A percentile compares a stretch with the other conserved stretches of the same genome.
Evolutionary conservation across 441 rosid species (phyloP).

Genomic region (Adansonia grandidieri): DNA sequence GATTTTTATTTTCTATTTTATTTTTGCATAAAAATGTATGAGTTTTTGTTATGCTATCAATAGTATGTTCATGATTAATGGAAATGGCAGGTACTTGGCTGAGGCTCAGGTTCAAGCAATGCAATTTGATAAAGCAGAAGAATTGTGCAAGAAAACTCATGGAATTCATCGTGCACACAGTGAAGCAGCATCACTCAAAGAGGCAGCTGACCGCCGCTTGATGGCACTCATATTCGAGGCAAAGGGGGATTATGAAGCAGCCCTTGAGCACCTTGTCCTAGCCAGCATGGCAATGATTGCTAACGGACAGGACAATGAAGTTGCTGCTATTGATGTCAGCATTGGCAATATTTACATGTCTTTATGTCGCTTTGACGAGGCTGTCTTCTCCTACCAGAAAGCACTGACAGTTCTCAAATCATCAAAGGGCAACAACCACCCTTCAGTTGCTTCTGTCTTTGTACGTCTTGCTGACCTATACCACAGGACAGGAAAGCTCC

Average conservation of each 20-base stretch:
- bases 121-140: slow-evolving; percentile 97
- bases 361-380: slow-evolving; percentile 88
- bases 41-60: background rate
- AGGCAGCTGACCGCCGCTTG: slow-evolving; percentile 88
- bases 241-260: slow-evolving; percentile 82
- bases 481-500: slow-evolving; percentile 87
- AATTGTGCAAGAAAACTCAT: slow-evolving; percentile 80
- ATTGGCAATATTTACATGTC: slow-evolving; percentile 90
- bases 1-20: too few relatives aligned
- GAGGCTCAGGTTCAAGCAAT: slow-evolving; percentile 98
- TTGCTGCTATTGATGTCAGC: slow-evolving; percentile 92
- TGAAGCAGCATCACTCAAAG: slow-evolving; percentile 93
- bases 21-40: background rate
- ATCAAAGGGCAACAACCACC: slow-evolving; percentile 92
- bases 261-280: slow-evolving; percentile 93
- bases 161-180: slow-evolving; percentile 93
- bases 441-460: slow-evolving; percentile 84
- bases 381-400: slow-evolving; percentile 94
- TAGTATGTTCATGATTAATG: background rate
- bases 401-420: slow-evolving; percentile 95
- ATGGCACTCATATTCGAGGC: slow-evolving; percentile 94
- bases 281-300: slow-evolving; percentile 99
- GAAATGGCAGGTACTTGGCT: slow-evolving; percentile 71
- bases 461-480: slow-evolving; percentile 93
- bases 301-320: slow-evolving; percentile 83